Evolutionary conservation across 257 asterid genomes (phyloP).

Genomic region (Solanum arcanum): DNA sequence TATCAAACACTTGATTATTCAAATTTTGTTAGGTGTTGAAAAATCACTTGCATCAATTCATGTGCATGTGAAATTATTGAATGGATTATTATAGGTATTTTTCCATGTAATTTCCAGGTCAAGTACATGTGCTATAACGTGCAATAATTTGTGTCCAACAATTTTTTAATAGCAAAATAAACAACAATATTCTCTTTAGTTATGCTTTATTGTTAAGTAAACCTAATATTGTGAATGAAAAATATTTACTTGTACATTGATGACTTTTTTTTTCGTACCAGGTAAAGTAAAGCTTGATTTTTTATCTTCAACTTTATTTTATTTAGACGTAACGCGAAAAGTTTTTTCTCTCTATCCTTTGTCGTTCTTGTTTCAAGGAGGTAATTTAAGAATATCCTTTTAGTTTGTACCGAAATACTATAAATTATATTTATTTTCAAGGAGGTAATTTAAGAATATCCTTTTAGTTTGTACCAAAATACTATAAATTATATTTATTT

Average conservation of each 20-base stretch:
- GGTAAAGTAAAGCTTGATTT: neutral
- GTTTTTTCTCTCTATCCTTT: neutral
- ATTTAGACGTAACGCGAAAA: neutral
- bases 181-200: neutral
- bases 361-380: neutral
- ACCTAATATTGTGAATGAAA: neutral
- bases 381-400: neutral
- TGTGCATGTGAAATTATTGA: neutral
- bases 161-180: neutral
- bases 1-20: neutral
- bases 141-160: neutral
- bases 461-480: neutral
- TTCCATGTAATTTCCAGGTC: neutral
- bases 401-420: neutral
- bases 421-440: neutral
- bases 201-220: neutral
- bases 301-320: neutral
- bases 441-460: neutral
- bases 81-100: neutral
- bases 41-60: neutral
- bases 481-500: neutral
- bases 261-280: accelerated
- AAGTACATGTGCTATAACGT: neutral
- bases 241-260: neutral
- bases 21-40: neutral